These are phyloP conservation scores for Talaromyces thailandensis DNA, from an alignment of 495 filamentous ascomycete genomes.

Conservation along the genomic window DNA sequence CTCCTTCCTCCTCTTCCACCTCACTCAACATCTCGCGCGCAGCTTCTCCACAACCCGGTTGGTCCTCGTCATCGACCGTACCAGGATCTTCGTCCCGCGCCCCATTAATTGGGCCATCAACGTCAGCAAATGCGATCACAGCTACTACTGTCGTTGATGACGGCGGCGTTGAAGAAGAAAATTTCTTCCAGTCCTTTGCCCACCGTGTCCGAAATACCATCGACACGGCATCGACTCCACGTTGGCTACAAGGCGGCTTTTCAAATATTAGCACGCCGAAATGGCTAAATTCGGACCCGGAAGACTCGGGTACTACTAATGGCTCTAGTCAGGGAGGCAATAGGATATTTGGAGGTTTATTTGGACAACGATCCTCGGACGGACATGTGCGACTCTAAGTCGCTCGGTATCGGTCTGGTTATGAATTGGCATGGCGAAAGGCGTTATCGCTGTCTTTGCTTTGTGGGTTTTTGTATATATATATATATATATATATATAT, in stretches of 20 bases:
- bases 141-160: slow-evolving; percentile 23
- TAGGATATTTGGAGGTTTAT: slow-evolving; percentile 17
- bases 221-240: slow-evolving; percentile 71
- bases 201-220: slow-evolving; percentile 87
- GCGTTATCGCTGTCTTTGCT: slow-evolving; percentile 15
- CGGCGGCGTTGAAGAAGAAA: slow-evolving; percentile 61
- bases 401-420: not conserved
- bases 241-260: slow-evolving; percentile 64
- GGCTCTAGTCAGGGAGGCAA: slow-evolving; percentile 1
- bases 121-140: slow-evolving; percentile 16
- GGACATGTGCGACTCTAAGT: slow-evolving; percentile 1
- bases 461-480: not conserved
- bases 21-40: slow-evolving; percentile 14
- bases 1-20: slow-evolving; percentile 19
- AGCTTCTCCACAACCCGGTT: slow-evolving; percentile 15
- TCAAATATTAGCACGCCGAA: slow-evolving; percentile 64
- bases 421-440: slow-evolving; percentile 17
- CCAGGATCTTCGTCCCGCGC: slow-evolving; percentile 17
- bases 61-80: slow-evolving; percentile 18
- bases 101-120: slow-evolving; percentile 7
- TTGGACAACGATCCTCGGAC: slow-evolving; percentile 3
- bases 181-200: slow-evolving; percentile 72
- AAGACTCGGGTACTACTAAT: not conserved
- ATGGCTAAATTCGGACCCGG: slow-evolving; percentile 54
- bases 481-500: too few species aligned